Base-by-base conservation (phyloP, 129 eudicot genomes). In the Smallanthus sonchifolius region DNA sequence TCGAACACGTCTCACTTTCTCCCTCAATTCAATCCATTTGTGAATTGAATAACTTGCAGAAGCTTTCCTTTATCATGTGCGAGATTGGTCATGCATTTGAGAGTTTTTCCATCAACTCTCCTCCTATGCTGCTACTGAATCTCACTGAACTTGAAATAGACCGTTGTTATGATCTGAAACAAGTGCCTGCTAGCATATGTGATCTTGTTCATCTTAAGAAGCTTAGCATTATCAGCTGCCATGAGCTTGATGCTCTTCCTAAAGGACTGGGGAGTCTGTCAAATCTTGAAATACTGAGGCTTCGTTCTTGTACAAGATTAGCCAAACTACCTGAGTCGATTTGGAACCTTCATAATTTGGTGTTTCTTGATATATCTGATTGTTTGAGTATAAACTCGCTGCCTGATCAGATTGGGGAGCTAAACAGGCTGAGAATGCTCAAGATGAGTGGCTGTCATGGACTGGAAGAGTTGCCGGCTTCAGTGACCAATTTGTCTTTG, bases 21-120 rank as follows among this genome's bases (percentile, higher is more conserved):
- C 79, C 80, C 48, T 78, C 81, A 5, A 24, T 42, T 43, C 56
- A 73, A 39, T 63, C 83, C 57, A 40, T 75, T 32, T 56, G 79
- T 10, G 38, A 74, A 30, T 10, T 85, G 68, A 43, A 69, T 35
- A 85, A 73, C 54, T 64, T 87, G 76, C 61, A 37, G 40, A 87
- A 87, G 70, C 73, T 87, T 62, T 85, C 92, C 10, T 54, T 87
- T 36, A 61, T 73, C 49, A 72, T 83, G 83, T 87, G 89, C 8
- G 84, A 85, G 77, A 75, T 83, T 0, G 71, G 80, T 7, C 44
- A 78, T 52, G 83, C 87, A 9, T 80, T 83, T 9, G 82, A 67
- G 49, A 82, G 54, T 17, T 75, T 42, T 42, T 4, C 64, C 2
- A 17, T 13, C 15, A 73, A 40, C 43, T 39, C 77, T 38, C 48